Percentiles rank a stretch among this genome's conserved stretches.
phyloP scores from a whole-genome alignment of 345 rosid species.

The Turnera subulata region DNA sequence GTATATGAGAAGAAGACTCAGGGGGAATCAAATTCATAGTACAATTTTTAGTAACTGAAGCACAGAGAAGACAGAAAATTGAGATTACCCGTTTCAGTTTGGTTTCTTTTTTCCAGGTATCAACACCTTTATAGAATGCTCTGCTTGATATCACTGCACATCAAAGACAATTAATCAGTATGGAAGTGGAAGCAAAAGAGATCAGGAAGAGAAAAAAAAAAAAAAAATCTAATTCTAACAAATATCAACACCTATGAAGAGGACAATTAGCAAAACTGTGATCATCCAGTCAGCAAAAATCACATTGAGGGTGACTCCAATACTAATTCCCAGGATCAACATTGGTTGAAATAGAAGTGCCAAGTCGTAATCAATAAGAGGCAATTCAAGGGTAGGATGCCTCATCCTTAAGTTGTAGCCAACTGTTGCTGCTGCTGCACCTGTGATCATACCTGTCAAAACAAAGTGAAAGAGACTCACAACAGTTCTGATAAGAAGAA shows the following conservation, averaged over 20 bases:
- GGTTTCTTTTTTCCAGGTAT: slow-evolving; percentile 56
- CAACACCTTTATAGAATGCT: no score
- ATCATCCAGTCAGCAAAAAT: no score
- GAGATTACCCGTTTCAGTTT: slow-evolving; percentile 30
- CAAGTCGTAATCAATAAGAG: no score
- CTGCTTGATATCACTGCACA: slow-evolving; percentile 34
- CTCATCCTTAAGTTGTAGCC: slow-evolving; percentile 18
- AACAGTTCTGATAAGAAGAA: slow-evolving; percentile 42
- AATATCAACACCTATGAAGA: no score
- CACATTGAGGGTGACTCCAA: no score
- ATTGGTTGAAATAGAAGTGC: no score
- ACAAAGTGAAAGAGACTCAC: not conserved
- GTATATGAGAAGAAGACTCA: no score
- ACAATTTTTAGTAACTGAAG: not conserved
- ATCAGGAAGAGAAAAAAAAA: no score
- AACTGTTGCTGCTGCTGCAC: slow-evolving; percentile 42
- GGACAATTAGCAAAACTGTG: no score
- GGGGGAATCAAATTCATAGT: not conserved
- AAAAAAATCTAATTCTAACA: no score
- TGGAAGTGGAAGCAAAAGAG: not conserved
- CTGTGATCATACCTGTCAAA: slow-evolving; percentile 56
- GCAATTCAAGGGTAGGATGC: no score
- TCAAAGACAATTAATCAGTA: not conserved
- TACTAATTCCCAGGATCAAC: no score
- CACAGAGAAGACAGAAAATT: not conserved